A percentile compares a stretch with the other conserved stretches of the same genome.
phyloP scores from a whole-genome alignment of 495 filamentous ascomycete genomes.

The Thermochaetoides thermophila region DNA sequence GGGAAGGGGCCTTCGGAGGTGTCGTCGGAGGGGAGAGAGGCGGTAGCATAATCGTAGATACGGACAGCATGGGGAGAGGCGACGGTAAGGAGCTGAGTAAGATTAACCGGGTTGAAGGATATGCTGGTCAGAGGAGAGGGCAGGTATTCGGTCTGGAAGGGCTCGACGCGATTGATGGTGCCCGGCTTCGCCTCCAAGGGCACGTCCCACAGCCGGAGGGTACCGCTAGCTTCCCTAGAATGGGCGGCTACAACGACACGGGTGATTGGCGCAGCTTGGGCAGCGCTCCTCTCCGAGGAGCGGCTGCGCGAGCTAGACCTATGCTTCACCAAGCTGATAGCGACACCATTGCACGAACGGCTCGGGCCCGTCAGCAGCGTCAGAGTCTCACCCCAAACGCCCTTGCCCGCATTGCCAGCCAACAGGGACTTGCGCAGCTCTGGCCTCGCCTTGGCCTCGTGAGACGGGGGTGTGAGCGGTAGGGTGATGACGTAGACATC shows the following conservation, averaged over 20 bases:
- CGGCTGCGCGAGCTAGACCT: constrained; percentile 18
- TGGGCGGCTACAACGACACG: constrained; percentile 36
- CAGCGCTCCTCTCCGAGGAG: constrained; percentile 20
- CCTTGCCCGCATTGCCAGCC: constrained; percentile 32
- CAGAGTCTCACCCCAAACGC: constrained; percentile 47
- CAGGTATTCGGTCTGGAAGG: constrained; percentile 50
- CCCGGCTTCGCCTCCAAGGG: constrained; percentile 24
- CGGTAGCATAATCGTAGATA: constrained; percentile 39
- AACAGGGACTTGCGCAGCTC: constrained; percentile 31
- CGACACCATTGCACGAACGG: constrained; percentile 46
- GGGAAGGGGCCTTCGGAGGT: constrained; percentile 33
- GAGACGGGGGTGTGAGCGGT: constrained; percentile 59
- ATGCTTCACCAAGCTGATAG: constrained; percentile 48
- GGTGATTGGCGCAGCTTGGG: constrained; percentile 3
- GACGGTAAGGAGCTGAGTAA: constrained; percentile 50
- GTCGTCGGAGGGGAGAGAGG: constrained; percentile 31
- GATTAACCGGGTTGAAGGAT: constrained; percentile 53
- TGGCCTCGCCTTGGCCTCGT: constrained; percentile 34
- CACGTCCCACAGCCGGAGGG: constrained; percentile 33
- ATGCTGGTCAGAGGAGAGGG: constrained; percentile 50
- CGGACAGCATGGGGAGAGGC: constrained; percentile 55
- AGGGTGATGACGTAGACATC: constrained; percentile 55
- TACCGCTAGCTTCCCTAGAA: constrained; percentile 52
- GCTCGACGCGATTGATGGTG: constrained; percentile 29
- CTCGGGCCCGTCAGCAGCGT: constrained; percentile 43